phyloP scores from a whole-genome alignment of 257 asterid species.

The Handroanthus guayacan region DNA sequence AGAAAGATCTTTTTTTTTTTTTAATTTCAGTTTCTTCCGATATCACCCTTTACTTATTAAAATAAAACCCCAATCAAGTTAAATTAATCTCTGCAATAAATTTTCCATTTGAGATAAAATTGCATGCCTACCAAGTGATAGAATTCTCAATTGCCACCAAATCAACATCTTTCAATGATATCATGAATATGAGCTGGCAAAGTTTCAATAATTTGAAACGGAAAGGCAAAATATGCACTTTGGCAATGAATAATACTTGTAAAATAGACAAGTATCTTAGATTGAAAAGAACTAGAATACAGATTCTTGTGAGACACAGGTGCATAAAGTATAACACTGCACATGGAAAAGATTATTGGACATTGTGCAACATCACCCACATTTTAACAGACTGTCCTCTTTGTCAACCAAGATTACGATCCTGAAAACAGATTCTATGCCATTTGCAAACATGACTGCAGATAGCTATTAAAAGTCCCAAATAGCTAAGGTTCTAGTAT shows the following conservation, averaged over 20 bases:
- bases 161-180: neutral
- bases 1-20: too few relatives aligned
- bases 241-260: neutral
- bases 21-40: neutral
- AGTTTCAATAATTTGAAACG: neutral
- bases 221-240: neutral
- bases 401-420: neutral
- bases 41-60: neutral
- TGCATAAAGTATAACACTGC: neutral
- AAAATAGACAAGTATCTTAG: neutral
- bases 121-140: neutral
- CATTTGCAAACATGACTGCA: neutral
- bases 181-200: neutral
- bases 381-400: neutral
- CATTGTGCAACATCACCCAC: neutral
- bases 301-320: neutral
- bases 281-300: constrained; percentile 6
- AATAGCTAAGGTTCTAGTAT: neutral
- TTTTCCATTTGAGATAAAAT: neutral
- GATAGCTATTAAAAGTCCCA: neutral
- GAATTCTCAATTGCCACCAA: neutral
- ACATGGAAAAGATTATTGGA: constrained; percentile 16
- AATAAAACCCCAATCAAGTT: neutral
- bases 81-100: neutral
- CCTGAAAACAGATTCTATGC: neutral